Conservation (phyloP, 768 basidiomycete genomes). For the Lyophyllum atratum region DNA sequence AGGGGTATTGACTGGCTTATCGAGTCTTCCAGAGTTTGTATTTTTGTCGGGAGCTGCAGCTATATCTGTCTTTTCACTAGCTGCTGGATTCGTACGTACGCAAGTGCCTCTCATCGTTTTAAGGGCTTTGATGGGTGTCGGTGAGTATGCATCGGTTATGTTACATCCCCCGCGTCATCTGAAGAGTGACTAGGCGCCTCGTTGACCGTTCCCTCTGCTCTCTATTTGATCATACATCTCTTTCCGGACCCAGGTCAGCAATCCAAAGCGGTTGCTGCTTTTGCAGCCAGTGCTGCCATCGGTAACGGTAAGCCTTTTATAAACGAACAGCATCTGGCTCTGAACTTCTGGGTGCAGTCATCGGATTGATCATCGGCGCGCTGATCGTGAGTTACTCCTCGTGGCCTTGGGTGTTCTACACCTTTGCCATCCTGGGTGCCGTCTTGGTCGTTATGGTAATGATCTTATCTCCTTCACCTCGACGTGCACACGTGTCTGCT, state of each 20-base stretch:
- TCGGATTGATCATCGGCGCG: background rate
- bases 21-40: background rate
- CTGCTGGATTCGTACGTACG: background rate
- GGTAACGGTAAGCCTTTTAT: background rate
- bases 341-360: background rate
- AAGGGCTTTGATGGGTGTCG: background rate
- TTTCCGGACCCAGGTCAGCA: background rate
- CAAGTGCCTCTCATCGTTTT: background rate
- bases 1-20: background rate
- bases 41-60: background rate
- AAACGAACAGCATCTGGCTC: background rate
- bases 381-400: background rate
- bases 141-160: background rate
- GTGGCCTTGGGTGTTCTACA: background rate
- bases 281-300: background rate
- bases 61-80: background rate
- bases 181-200: background rate
- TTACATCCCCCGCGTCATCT: background rate
- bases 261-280: background rate
- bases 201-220: background rate
- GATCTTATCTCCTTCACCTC: background rate
- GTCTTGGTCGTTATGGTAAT: background rate
- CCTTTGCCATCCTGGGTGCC: background rate
- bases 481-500: background rate
- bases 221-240: background rate